phyloP scores from a whole-genome alignment of 257 asterid genomes.

The Mitragyna speciosa region DNA sequence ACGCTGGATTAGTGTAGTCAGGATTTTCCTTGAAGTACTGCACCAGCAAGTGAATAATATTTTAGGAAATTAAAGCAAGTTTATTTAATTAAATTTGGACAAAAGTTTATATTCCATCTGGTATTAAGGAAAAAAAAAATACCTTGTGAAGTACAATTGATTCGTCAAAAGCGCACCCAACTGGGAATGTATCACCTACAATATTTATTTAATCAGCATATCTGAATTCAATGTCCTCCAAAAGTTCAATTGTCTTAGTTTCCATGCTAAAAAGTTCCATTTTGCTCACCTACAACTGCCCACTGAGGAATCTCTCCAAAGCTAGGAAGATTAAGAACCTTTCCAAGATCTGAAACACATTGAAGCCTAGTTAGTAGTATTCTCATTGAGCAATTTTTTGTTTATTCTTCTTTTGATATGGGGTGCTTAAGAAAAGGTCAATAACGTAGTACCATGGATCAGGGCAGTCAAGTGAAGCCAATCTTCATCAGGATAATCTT shows the following conservation, averaged over 20 bases:
- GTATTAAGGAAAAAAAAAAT: not conserved
- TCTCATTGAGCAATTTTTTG: too few relatives aligned
- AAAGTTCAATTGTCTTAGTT: too few relatives aligned
- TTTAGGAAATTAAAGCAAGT: too few relatives aligned
- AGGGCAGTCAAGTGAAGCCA: conserved; percentile 93
- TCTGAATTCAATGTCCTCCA: too few relatives aligned
- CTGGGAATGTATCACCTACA: conserved; percentile 80
- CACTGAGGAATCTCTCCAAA: conserved; percentile 92
- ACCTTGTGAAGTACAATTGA: conserved; percentile 80
- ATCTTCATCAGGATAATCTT: conserved; percentile 77
- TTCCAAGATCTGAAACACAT: conserved; percentile 62
- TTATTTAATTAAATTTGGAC: too few relatives aligned
- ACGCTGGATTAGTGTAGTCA: conserved; percentile 48
- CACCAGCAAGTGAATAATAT: not conserved
- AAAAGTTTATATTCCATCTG: too few relatives aligned
- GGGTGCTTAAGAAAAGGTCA: not conserved
- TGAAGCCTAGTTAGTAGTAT: too few relatives aligned
- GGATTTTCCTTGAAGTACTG: conserved; percentile 74
- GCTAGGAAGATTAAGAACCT: conserved; percentile 71
- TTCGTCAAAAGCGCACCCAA: conserved; percentile 82
- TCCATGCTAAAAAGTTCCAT: too few relatives aligned
- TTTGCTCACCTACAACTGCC: conserved; percentile 79
- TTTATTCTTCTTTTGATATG: too few relatives aligned
- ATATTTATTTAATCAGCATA: too few relatives aligned
- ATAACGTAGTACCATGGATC: conserved; percentile 53